Evolutionary conservation across 1,284 basidiomycete species (phyloP).

Genomic region (Ustilago sp.): DNA sequence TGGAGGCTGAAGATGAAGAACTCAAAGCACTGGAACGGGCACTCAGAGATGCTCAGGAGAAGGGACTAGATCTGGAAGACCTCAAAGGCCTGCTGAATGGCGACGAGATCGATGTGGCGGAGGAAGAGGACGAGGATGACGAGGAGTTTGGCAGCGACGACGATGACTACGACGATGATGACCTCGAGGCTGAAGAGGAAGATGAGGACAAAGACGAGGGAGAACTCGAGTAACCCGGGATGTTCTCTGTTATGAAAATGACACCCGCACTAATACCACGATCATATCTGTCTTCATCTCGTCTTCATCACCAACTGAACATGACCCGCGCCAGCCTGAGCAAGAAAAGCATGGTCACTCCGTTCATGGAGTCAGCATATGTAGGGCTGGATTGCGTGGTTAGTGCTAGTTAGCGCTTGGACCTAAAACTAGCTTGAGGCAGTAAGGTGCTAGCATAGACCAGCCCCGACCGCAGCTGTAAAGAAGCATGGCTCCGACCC

Average conservation of each 20-base stretch:
- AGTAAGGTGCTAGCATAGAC: background rate
- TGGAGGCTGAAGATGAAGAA: constrained; percentile 51
- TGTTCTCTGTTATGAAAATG: background rate
- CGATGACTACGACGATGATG: constrained; percentile 14
- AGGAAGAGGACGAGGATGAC: constrained; percentile 27
- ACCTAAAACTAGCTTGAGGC: background rate
- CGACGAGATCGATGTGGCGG: constrained; percentile 26
- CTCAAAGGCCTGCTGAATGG: constrained; percentile 44
- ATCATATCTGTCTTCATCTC: background rate
- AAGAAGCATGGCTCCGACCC: background rate
- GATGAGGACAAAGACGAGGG: constrained; percentile 5
- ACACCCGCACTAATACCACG: background rate
- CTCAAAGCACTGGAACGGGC: constrained; percentile 48
- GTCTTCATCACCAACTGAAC: background rate
- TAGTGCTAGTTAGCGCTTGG: background rate
- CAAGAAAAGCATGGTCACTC: background rate
- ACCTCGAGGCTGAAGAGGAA: constrained; percentile 20
- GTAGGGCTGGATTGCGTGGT: background rate
- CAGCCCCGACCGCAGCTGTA: background rate
- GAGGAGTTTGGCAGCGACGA: constrained; percentile 21
- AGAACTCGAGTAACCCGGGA: constrained; percentile 5
- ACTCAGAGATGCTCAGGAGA: constrained; percentile 48
- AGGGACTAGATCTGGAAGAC: constrained; percentile 46
- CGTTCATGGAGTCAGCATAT: background rate
- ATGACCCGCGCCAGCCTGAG: background rate